phyloP scores from a whole-genome alignment of 768 basidiomycete species.

The Hysterangium stoloniferum region DNA sequence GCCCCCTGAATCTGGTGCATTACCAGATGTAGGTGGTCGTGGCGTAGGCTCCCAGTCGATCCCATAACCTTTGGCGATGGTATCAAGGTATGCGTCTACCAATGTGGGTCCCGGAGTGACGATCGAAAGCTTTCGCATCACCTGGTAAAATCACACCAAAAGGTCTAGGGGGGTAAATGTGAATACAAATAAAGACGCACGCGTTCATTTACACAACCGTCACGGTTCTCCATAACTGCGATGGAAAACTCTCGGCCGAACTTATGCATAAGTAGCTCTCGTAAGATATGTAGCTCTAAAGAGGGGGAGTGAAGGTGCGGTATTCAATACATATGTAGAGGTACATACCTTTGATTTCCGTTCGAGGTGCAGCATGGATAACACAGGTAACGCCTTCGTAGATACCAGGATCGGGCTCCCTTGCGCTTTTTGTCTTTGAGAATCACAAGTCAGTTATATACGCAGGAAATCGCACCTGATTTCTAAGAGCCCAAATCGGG shows the following conservation, averaged over 20 bases:
- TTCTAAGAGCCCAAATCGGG: slow-evolving; percentile 88
- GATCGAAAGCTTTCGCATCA: slow-evolving; percentile 64
- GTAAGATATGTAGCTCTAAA: slow-evolving; percentile 78
- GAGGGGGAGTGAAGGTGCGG: background rate
- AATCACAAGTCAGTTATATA: background rate
- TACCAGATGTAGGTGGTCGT: slow-evolving; percentile 16
- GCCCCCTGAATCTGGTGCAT: slow-evolving; percentile 24
- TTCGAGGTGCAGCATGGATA: slow-evolving; percentile 86
- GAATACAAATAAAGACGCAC: slow-evolving; percentile 34
- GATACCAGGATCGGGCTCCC: slow-evolving; percentile 82
- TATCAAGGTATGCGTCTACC: slow-evolving; percentile 80
- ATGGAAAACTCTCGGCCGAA: slow-evolving; percentile 86
- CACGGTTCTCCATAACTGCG: slow-evolving; percentile 79
- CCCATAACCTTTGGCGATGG: slow-evolving; percentile 85
- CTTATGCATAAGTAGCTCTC: slow-evolving; percentile 94
- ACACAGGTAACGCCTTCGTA: slow-evolving; percentile 82
- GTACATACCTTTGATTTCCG: slow-evolving; percentile 72
- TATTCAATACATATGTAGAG: background rate
- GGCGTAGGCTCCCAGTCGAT: slow-evolving; percentile 59
- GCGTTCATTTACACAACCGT: slow-evolving; percentile 74
- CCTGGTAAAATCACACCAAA: slow-evolving; percentile 33
- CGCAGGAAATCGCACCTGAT: slow-evolving; percentile 46
- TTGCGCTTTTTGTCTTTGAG: slow-evolving; percentile 36
- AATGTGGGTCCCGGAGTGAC: slow-evolving; percentile 65
- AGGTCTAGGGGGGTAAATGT: background rate